These are phyloP conservation scores for Candolleomyces efflorescens DNA, from an alignment of 768 basidiomycete species.

Conservation along the genomic window DNA sequence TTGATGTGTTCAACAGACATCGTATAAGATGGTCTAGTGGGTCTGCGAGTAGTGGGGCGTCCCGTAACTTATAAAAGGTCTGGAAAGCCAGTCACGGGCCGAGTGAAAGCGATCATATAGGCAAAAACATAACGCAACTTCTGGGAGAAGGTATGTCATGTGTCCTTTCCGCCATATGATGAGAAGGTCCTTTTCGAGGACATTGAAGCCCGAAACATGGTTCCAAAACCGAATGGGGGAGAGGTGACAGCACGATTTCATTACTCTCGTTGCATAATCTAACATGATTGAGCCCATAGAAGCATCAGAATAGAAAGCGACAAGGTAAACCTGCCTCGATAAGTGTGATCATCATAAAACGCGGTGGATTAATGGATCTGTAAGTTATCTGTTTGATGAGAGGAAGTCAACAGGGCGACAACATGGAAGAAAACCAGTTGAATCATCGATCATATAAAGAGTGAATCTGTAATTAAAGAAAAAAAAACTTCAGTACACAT, in stretches of 20 bases:
- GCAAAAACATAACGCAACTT: background rate
- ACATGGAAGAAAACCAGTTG: background rate
- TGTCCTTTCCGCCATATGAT: background rate
- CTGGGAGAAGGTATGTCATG: background rate
- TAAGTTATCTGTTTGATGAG: background rate
- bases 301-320: background rate
- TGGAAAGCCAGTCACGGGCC: background rate
- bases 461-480: constrained; percentile 17
- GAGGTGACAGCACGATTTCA: background rate
- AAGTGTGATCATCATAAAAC: background rate
- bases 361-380: background rate
- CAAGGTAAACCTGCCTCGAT: constrained; percentile 20
- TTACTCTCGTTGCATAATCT: constrained; percentile 15
- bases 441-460: background rate
- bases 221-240: too few relatives aligned
- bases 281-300: constrained; percentile 11
- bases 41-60: too few relatives aligned
- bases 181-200: background rate
- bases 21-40: constrained; percentile 9
- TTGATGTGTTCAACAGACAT: constrained; percentile 56
- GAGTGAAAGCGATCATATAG: background rate
- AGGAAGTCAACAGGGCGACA: background rate
- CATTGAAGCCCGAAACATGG: too few relatives aligned
- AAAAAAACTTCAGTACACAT: background rate
- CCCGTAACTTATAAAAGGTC: background rate